Conservation (phyloP, 345 rosid genomes). For the Lagerstroemia speciosa region DNA sequence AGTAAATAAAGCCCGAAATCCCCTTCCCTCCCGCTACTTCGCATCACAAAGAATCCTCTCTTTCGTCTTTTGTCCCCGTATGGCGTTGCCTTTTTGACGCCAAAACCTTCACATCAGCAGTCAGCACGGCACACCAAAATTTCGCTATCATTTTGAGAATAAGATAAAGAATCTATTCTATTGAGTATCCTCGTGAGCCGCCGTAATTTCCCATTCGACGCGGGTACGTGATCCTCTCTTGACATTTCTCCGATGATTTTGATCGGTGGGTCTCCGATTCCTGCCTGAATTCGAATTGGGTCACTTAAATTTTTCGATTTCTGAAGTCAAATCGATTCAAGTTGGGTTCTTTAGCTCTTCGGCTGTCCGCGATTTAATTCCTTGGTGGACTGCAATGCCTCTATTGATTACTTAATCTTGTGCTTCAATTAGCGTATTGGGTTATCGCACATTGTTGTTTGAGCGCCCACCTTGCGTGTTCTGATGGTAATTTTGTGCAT, state of each 20-base stretch:
- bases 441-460: conserved; percentile 2
- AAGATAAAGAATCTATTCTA: not conserved
- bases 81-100: not conserved
- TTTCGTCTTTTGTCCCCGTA: conserved; percentile 1
- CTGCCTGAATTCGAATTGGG: not conserved
- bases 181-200: not conserved
- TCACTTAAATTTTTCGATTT: not conserved
- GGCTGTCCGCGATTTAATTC: not conserved
- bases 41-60: not conserved
- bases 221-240: not conserved
- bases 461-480: not conserved
- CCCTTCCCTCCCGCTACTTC: not conserved
- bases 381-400: no score
- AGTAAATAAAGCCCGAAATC: not conserved
- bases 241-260: not conserved
- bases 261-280: not conserved
- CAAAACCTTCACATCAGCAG: not conserved
- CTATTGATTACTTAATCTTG: not conserved
- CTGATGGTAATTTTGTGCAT: conserved; percentile 1
- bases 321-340: not conserved
- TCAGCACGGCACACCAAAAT: not conserved
- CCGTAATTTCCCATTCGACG: not conserved
- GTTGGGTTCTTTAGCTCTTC: not conserved
- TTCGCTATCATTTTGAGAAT: not conserved
- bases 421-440: not conserved